Evolutionary conservation across 257 asterid species (phyloP).

Genomic region (Henckelia pumila): DNA sequence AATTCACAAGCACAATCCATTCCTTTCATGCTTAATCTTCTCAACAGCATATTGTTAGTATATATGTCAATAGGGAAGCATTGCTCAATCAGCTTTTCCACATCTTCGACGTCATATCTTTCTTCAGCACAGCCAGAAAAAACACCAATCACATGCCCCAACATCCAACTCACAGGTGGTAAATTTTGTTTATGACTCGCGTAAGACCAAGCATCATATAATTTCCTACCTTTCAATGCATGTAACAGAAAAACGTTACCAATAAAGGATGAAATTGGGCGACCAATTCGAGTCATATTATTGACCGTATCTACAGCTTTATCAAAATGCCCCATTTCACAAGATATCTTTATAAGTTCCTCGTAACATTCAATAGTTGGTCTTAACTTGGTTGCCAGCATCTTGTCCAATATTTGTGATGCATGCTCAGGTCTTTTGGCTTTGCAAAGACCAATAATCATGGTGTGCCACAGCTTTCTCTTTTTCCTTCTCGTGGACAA

Average conservation of each 20-base stretch:
- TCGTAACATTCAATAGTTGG: constrained; percentile 75
- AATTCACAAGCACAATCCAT: constrained; percentile 42
- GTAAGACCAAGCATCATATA: constrained; percentile 47
- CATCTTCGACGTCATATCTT: constrained; percentile 32
- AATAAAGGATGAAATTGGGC: constrained; percentile 58
- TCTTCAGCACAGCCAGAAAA: constrained; percentile 53
- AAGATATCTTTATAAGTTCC: constrained; percentile 62
- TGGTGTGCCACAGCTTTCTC: constrained; percentile 43
- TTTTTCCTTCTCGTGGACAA: constrained; percentile 32
- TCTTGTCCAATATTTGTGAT: constrained; percentile 38
- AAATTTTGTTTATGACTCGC: constrained; percentile 30
- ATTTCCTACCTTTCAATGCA: constrained; percentile 40
- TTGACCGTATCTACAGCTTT: constrained; percentile 53
- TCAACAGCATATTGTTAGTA: constrained; percentile 70
- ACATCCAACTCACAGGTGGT: constrained; percentile 43
- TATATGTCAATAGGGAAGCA: constrained; percentile 58
- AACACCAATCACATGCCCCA: constrained; percentile 61
- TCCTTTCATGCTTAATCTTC: constrained; percentile 43
- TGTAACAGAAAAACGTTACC: constrained; percentile 75
- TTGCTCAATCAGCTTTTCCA: constrained; percentile 48
- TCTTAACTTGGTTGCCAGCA: constrained; percentile 38
- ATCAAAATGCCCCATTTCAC: constrained; percentile 38
- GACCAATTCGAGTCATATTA: constrained; percentile 60
- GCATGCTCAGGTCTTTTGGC: constrained; percentile 43
- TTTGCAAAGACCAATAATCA: constrained; percentile 71